Conservation (phyloP, 1,139 yeast genomes). For the Pichia terricola region DNA sequence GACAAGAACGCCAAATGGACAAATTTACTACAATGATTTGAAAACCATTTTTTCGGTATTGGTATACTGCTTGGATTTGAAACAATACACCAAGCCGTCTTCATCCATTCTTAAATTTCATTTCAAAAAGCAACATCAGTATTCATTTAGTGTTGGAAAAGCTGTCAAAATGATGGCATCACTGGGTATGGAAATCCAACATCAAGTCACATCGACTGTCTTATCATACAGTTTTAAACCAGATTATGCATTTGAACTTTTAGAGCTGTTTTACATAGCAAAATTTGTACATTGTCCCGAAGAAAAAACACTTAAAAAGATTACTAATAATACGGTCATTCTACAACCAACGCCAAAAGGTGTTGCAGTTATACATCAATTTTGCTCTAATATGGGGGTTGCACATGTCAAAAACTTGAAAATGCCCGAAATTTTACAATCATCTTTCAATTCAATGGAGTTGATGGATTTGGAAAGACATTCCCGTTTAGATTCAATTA, state of each 20-base stretch:
- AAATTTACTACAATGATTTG: slow-evolving; percentile 44
- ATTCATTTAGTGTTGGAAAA: slow-evolving; percentile 40
- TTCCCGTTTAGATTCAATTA: slow-evolving; percentile 46
- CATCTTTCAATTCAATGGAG: slow-evolving; percentile 62
- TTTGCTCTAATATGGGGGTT: slow-evolving; percentile 46
- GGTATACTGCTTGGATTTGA: slow-evolving; percentile 15
- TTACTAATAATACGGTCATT: slow-evolving; percentile 30
- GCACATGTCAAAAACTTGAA: slow-evolving; percentile 26
- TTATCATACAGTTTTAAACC: slow-evolving; percentile 49
- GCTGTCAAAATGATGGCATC: slow-evolving; percentile 46
- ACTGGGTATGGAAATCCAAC: slow-evolving; percentile 40
- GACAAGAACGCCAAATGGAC: slow-evolving; percentile 42
- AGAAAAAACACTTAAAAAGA: slow-evolving; percentile 51
- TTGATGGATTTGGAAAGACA: slow-evolving; percentile 64
- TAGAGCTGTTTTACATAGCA: slow-evolving; percentile 53
- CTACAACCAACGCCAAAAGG: slow-evolving; percentile 94
- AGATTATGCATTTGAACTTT: slow-evolving; percentile 40
- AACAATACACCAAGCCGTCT: slow-evolving; percentile 4
- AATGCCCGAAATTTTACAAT: slow-evolving; percentile 32
- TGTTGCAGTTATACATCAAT: slow-evolving; percentile 54
- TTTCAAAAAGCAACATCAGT: slow-evolving; percentile 32
- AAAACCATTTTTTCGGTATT: slow-evolving; percentile 39
- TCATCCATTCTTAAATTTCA: slow-evolving; percentile 9
- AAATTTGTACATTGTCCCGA: slow-evolving; percentile 68
- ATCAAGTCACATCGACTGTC: slow-evolving; percentile 43